Percentiles rank a stretch among this genome's conserved stretches.
Evolutionary conservation across 768 basidiomycete genomes (phyloP).

Genomic region (Astraeus odoratus): DNA sequence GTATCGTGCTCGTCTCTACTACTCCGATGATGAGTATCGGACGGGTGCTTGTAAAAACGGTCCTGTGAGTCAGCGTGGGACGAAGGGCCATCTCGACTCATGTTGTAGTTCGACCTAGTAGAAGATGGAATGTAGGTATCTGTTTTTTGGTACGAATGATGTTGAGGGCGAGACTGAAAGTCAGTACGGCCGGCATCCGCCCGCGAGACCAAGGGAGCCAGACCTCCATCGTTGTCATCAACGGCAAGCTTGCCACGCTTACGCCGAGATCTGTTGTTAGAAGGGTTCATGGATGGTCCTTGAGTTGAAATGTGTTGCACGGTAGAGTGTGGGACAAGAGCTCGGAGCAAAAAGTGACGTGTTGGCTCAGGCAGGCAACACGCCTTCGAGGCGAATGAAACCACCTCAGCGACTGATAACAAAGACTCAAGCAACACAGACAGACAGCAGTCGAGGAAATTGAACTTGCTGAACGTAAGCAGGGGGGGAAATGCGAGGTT

Average conservation of each 20-base stretch:
- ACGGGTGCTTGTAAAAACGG: constrained; percentile 28
- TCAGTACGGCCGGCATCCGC: constrained; percentile 47
- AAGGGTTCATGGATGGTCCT: constrained; percentile 28
- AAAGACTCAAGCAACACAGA: constrained; percentile 28
- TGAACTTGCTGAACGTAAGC: constrained; percentile 15
- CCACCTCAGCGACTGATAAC: constrained; percentile 20
- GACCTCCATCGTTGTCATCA: constrained; percentile 38
- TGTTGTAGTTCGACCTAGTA: constrained; percentile 39
- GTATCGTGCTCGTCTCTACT: constrained; percentile 45
- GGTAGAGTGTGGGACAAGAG: constrained; percentile 15
- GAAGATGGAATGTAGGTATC: constrained; percentile 42
- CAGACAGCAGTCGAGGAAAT: constrained; percentile 13
- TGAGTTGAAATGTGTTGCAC: constrained; percentile 6
- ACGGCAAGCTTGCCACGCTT: constrained; percentile 46
- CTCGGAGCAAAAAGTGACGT: constrained; percentile 21
- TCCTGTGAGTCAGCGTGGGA: constrained; percentile 45
- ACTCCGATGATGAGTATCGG: constrained; percentile 46
- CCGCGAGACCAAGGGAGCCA: constrained; percentile 39
- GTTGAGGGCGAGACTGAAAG: constrained; percentile 45
- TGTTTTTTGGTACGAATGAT: constrained; percentile 31
- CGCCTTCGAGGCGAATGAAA: constrained; percentile 17
- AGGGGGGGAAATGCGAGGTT: constrained; percentile 7
- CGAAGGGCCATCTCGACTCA: constrained; percentile 44
- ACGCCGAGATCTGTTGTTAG: constrained; percentile 39
- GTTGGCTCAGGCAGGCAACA: constrained; percentile 21